These are phyloP conservation scores for Thalassiosira exigua DNA, from an alignment of 352 stramenopile genomes.

Conservation along the genomic window DNA sequence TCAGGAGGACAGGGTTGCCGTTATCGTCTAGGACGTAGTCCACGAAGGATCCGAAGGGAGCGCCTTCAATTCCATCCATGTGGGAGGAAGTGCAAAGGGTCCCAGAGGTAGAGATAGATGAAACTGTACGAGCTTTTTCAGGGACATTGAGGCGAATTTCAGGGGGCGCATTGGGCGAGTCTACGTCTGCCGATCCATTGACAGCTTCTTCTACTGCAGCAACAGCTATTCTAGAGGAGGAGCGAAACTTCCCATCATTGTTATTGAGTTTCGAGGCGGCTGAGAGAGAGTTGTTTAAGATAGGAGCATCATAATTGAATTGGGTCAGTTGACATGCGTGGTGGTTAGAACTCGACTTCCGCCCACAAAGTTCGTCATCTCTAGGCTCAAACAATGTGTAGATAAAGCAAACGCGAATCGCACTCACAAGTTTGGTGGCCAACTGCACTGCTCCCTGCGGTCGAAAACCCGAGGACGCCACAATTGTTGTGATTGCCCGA, in stretches of 20 bases:
- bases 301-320: no score
- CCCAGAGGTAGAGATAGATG: conserved; percentile 78
- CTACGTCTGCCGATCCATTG: conserved; percentile 32
- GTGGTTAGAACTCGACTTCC: no score
- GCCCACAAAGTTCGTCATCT: no score
- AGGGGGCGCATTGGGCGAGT: conserved; percentile 24
- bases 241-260: conserved; percentile 7
- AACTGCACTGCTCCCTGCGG: no score
- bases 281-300: conserved; percentile 11
- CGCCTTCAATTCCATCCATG: conserved; percentile 75
- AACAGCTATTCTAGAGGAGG: conserved; percentile 34
- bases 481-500: conserved; percentile 7
- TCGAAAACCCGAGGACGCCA: no score
- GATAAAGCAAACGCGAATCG: no score
- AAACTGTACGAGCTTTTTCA: conserved; percentile 84
- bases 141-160: conserved; percentile 80
- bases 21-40: conserved; percentile 89
- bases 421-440: no score
- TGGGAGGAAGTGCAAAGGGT: conserved; percentile 82
- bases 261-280: conserved; percentile 8
- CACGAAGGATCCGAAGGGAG: conserved; percentile 88
- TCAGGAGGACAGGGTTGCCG: conserved; percentile 87
- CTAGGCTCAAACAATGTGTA: no score
- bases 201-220: conserved; percentile 38
- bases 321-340: no score